phyloP scores from a whole-genome alignment of 805 yeast species.

The Wickerhamiella lipophila region DNA sequence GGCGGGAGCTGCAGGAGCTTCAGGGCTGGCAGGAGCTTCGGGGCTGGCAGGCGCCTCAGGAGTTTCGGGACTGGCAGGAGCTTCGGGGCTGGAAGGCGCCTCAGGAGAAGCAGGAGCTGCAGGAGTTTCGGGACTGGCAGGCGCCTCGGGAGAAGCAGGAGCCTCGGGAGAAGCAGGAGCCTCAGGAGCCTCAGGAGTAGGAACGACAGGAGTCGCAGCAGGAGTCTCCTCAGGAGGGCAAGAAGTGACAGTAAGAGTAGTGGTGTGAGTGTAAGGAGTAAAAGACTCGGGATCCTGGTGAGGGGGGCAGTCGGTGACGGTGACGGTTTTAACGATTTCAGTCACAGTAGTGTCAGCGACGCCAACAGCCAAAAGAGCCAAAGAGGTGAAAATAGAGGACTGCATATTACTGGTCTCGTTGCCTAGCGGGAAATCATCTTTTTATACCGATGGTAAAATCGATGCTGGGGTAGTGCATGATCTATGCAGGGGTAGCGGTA shows the following conservation, averaged over 20 bases:
- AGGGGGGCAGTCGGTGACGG: constrained; percentile 7
- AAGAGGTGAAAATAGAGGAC: constrained; percentile 1
- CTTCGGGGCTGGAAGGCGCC: not conserved
- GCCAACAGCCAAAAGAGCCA: constrained; percentile 5
- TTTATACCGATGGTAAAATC: not conserved
- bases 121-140: not conserved
- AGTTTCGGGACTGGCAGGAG: not conserved
- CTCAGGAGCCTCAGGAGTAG: not conserved
- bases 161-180: constrained; percentile 4
- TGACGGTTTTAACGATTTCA: not conserved
- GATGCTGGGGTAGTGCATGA: not conserved
- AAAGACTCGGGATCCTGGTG: not conserved
- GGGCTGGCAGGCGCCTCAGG: constrained; percentile 1
- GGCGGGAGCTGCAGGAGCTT: not conserved
- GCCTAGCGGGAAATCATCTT: not conserved
- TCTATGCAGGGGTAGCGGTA: constrained; percentile 1
- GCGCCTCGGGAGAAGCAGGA: not conserved
- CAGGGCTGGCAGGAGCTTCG: not conserved
- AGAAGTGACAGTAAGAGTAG: not conserved
- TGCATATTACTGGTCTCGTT: not conserved
- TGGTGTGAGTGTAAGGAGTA: not conserved
- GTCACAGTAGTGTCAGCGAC: constrained; percentile 5
- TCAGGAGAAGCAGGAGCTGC: constrained; percentile 1
- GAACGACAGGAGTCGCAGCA: not conserved
- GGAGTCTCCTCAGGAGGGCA: constrained; percentile 1